Evolutionary conservation across 2,329 filamentous ascomycete genomes (phyloP).

Genomic region (Aphanocladium album): DNA sequence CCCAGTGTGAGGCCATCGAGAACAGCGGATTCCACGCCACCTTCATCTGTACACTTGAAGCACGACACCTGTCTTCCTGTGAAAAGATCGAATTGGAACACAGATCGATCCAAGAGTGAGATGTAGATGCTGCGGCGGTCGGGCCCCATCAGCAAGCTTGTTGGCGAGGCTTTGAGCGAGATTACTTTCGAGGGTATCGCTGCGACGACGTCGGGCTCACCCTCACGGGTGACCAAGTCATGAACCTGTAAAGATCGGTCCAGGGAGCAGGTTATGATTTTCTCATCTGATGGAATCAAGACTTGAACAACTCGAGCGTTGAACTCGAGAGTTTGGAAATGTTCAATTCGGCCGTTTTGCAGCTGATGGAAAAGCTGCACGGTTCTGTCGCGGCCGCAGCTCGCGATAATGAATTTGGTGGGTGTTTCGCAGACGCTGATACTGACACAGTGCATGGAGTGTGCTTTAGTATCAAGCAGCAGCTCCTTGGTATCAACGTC

Average conservation of each 20-base stretch:
- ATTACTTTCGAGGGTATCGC: constrained; percentile 75
- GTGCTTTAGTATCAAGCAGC: constrained; percentile 73
- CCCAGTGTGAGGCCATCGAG: constrained; percentile 70
- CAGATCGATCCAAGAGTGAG: constrained; percentile 55
- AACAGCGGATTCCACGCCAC: constrained; percentile 74
- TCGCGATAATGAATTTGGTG: constrained; percentile 65
- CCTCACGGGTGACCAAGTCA: constrained; percentile 67
- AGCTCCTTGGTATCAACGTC: constrained; percentile 57
- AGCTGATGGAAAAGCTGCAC: constrained; percentile 76
- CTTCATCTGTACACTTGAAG: constrained; percentile 80
- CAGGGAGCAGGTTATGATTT: constrained; percentile 77
- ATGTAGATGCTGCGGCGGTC: constrained; percentile 56
- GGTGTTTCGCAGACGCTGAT: constrained; percentile 66
- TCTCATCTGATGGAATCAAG: constrained; percentile 69
- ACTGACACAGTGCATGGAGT: constrained; percentile 78
- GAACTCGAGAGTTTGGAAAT: constrained; percentile 92
- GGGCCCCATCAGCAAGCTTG: constrained; percentile 70
- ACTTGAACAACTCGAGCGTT: constrained; percentile 74
- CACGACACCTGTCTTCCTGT: constrained; percentile 64
- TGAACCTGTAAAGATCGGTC: constrained; percentile 84
- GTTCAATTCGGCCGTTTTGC: constrained; percentile 55
- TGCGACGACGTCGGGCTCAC: constrained; percentile 60
- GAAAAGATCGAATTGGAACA: constrained; percentile 57
- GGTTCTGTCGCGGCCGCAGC: constrained; percentile 83
- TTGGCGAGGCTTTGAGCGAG: constrained; percentile 77